Percentiles rank a stretch among this genome's conserved stretches.
Evolutionary conservation across 192 early-diverging fungal genomes (phyloP).

Genomic region (Spizellomyces punctatus): DNA sequence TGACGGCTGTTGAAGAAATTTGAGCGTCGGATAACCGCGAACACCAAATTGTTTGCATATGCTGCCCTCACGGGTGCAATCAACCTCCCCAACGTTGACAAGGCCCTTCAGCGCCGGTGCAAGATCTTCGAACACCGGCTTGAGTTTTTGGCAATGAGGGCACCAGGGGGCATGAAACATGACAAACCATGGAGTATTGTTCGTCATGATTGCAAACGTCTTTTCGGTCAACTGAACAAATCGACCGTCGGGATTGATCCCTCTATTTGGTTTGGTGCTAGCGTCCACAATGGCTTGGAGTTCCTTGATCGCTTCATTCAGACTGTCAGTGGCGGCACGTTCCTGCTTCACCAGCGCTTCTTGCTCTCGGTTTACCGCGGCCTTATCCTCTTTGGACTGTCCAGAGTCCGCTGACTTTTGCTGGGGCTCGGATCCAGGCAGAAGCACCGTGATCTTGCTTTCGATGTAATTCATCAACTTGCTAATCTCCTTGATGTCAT

Average conservation of each 20-base stretch:
- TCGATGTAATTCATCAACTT: slow-evolving; percentile 16
- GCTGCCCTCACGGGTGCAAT: slow-evolving; percentile 70
- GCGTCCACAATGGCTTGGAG: slow-evolving; percentile 4
- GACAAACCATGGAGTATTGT: slow-evolving; percentile 77
- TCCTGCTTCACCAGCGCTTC: not conserved
- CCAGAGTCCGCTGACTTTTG: no score
- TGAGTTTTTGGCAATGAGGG: slow-evolving; percentile 82
- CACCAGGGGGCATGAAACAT: slow-evolving; percentile 91
- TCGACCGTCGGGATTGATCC: slow-evolving; percentile 22
- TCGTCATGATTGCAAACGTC: slow-evolving; percentile 38
- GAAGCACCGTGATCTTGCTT: no score
- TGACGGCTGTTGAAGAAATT: slow-evolving; percentile 49
- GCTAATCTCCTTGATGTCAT: not conserved
- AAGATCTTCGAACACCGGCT: slow-evolving; percentile 76
- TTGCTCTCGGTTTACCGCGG: not conserved
- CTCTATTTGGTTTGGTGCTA: slow-evolving; percentile 7
- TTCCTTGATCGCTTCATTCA: slow-evolving; percentile 9
- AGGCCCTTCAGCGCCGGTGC: slow-evolving; percentile 61
- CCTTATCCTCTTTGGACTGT: not conserved
- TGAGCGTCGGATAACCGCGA: slow-evolving; percentile 85
- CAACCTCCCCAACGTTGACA: slow-evolving; percentile 83
- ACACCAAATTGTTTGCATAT: slow-evolving; percentile 72
- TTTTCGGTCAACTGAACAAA: slow-evolving; percentile 19
- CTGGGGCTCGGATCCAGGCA: no score
- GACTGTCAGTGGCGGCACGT: not conserved